A percentile compares a stretch with the other conserved stretches of the same genome.
These are phyloP conservation scores for Lachancea dasiensis DNA, from an alignment of 805 yeast species.

Conservation along the genomic window DNA sequence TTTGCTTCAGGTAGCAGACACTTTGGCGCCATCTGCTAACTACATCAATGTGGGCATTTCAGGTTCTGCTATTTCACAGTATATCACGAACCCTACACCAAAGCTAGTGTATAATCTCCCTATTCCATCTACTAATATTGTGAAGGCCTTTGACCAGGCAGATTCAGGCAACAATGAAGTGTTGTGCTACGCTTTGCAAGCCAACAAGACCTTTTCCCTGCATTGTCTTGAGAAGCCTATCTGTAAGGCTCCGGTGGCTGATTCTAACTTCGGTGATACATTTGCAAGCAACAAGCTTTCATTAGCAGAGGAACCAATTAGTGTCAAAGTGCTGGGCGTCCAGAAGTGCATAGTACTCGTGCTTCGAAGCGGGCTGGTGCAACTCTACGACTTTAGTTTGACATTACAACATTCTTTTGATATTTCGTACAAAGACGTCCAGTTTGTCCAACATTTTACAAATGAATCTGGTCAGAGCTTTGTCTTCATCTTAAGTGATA, in stretches of 20 bases:
- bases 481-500: slow-evolving; percentile 19
- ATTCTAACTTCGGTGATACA: slow-evolving; percentile 15
- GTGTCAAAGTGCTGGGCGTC: slow-evolving; percentile 17
- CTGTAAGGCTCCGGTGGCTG: slow-evolving; percentile 13
- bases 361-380: slow-evolving; percentile 28
- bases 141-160: slow-evolving; percentile 29
- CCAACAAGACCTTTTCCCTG: slow-evolving; percentile 19
- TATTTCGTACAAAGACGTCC: slow-evolving; percentile 21
- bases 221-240: slow-evolving; percentile 15
- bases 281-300: slow-evolving; percentile 13
- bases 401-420: slow-evolving; percentile 21
- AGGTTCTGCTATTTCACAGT: slow-evolving; percentile 32
- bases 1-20: slow-evolving; percentile 23
- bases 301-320: slow-evolving; percentile 16
- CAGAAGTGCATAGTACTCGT: slow-evolving; percentile 20
- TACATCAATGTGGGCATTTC: slow-evolving; percentile 32
- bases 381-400: slow-evolving; percentile 23
- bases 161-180: slow-evolving; percentile 16
- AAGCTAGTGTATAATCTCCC: slow-evolving; percentile 29
- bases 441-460: slow-evolving; percentile 20
- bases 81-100: slow-evolving; percentile 33
- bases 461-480: slow-evolving; percentile 15
- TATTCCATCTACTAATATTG: slow-evolving; percentile 31
- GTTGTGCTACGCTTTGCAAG: slow-evolving; percentile 24
- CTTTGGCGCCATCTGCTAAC: slow-evolving; percentile 22